A percentile compares a stretch with the other conserved stretches of the same genome.
Evolutionary conservation across 441 rosid species (phyloP).

Genomic region (Eruca vesicaria): DNA sequence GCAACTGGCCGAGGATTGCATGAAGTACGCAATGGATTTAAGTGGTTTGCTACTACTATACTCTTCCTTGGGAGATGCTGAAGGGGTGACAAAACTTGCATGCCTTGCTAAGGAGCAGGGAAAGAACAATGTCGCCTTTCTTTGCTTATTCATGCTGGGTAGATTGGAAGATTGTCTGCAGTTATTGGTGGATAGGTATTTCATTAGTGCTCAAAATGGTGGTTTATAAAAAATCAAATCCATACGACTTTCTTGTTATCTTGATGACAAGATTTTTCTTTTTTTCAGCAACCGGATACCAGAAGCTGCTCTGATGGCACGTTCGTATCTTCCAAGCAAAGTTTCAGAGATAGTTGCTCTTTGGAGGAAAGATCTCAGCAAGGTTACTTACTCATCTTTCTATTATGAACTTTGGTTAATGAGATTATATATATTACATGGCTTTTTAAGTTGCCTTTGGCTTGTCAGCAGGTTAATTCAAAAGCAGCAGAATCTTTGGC

Average conservation of each 20-base stretch:
- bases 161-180: conserved; percentile 93
- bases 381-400: conserved; percentile 47
- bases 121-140: conserved; percentile 87
- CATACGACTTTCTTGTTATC: background rate
- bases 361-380: conserved; percentile 95
- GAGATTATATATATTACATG: background rate
- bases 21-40: conserved; percentile 90
- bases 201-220: conserved; percentile 15
- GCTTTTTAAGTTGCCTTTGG: background rate
- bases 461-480: background rate
- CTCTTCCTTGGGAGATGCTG: conserved; percentile 95
- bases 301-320: conserved; percentile 95
- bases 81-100: conserved; percentile 81
- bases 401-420: background rate
- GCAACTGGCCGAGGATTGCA: conserved; percentile 96
- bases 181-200: conserved; percentile 87
- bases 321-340: conserved; percentile 98
- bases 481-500: too few species aligned
- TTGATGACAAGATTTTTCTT: conserved; percentile 28
- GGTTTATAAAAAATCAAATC: background rate
- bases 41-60: conserved; percentile 90
- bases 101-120: conserved; percentile 91
- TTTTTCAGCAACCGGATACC: conserved; percentile 89
- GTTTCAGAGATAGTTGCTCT: conserved; percentile 92
- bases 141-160: conserved; percentile 89